These are phyloP conservation scores for Globisporangium iwayamae DNA, from an alignment of 352 stramenopile species.

Conservation along the genomic window DNA sequence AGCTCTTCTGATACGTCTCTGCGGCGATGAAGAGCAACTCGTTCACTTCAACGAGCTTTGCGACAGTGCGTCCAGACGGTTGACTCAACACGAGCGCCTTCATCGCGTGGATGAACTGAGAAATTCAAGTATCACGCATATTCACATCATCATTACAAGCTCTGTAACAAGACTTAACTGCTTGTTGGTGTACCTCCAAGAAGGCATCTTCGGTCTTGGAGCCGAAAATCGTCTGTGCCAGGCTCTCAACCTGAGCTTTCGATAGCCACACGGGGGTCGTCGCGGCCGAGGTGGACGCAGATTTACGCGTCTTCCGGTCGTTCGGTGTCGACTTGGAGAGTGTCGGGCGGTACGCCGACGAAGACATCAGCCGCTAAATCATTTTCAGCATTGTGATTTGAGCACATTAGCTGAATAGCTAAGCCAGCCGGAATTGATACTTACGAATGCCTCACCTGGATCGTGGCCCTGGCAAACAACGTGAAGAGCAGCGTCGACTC, in stretches of 20 bases:
- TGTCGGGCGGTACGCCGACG: constrained; percentile 25
- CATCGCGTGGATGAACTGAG: constrained; percentile 44
- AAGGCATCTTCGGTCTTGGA: constrained; percentile 44
- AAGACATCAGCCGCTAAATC: constrained; percentile 20
- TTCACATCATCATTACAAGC: neutral
- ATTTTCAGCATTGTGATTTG: neutral
- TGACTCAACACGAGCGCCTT: constrained; percentile 34
- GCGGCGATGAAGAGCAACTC: constrained; percentile 45
- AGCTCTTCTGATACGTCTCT: constrained; percentile 43
- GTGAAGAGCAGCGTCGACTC: constrained; percentile 51
- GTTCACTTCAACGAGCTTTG: constrained; percentile 32
- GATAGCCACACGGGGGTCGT: constrained; percentile 39
- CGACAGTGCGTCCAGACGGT: constrained; percentile 12
- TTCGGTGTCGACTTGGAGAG: constrained; percentile 12
- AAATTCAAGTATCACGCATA: neutral
- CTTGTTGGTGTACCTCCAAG: constrained; percentile 30
- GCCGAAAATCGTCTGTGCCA: constrained; percentile 43
- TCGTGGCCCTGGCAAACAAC: constrained; percentile 35
- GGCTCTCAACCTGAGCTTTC: constrained; percentile 36
- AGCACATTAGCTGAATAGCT: neutral
- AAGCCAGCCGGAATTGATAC: neutral
- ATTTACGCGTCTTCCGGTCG: constrained; percentile 25
- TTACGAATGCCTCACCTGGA: constrained; percentile 28
- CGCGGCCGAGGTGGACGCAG: constrained; percentile 1
- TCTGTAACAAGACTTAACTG: neutral